Base-by-base conservation (phyloP, 2,329 filamentous ascomycete species). In the Botrytis hyacinthi region DNA sequence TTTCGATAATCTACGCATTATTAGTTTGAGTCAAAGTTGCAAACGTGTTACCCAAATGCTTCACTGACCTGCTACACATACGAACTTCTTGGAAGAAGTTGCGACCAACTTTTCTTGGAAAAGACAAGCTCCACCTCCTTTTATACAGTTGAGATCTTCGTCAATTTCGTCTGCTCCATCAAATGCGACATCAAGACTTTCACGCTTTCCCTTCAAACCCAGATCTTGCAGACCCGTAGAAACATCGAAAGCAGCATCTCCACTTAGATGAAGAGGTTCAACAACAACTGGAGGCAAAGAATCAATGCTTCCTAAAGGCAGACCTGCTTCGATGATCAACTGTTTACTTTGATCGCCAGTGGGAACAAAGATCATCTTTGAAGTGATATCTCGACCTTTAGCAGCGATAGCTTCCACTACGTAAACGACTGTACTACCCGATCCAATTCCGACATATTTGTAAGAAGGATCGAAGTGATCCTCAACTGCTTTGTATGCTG, bases 41-140 rank as follows among this genome's bases (percentile, higher is more conserved):
- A 16, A 42, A 44, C n/a, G 32, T 51, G 32, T 6, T 26, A n/a
- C 18, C 37, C 62, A n/a, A 65, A 37, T n/a, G 44, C 4, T 59
- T 67, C 29, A 73, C 87, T 79, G 83, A 93, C 91, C 92, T 73
- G 93, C 94, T 73, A 97, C 93, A 79, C 93, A 95, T 76, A 98
- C 87, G 80, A 98, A 97, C 81, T 93, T 93, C 83, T 90, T 92
- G 5, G 94, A 92, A 68, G 92, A 89, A 74, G 93, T 89, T 8
- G 95, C 95, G 7, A 99, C 95, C 51, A 99, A 87, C 86, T 99
- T 99, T 85, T 99, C 96, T 83, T 98, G 96, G 85, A 97, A 97
- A 73, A 98, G 84, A 83, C 96, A 99, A n/a, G 94, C 96, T 74
- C 96, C 96, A 68, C 96, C 96, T 72, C 96, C 96, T 85, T 98